Conservation (phyloP, 2,329 filamentous ascomycete species). For the Pseudophaeomoniella oleicola region DNA sequence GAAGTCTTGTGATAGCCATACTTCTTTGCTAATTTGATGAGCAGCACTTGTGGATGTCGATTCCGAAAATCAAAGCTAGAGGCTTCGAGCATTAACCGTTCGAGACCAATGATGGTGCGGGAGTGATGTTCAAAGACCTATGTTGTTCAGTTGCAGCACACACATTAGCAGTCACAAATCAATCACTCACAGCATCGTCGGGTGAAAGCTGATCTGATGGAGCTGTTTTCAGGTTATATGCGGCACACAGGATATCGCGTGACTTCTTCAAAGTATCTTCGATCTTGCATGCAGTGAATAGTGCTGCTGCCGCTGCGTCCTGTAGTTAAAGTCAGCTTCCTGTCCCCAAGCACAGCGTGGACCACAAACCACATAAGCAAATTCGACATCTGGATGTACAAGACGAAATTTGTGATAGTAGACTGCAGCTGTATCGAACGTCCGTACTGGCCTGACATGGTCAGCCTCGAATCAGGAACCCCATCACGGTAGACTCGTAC, state of each 20-base stretch:
- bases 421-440: conserved; percentile 78
- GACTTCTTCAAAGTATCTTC: conserved; percentile 98
- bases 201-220: conserved; percentile 54
- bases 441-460: conserved; percentile 59
- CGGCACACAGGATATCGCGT: conserved; percentile 76
- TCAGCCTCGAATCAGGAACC: conserved; percentile 1
- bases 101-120: conserved; percentile 73
- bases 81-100: conserved; percentile 83
- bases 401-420: conserved; percentile 93
- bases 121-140: conserved; percentile 68
- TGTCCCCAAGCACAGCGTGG: not conserved
- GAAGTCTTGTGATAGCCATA: conserved; percentile 38
- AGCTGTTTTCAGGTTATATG: conserved; percentile 67
- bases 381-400: conserved; percentile 70
- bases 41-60: conserved; percentile 69
- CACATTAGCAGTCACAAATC: no score
- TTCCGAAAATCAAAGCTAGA: conserved; percentile 89
- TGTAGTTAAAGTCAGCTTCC: conserved; percentile 20
- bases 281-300: conserved; percentile 92
- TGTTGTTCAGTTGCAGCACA: no score
- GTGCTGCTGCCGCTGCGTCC: conserved; percentile 73
- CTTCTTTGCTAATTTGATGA: conserved; percentile 62
- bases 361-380: conserved; percentile 47
- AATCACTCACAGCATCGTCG: conserved; percentile 58
- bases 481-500: conserved; percentile 33